Base-by-base conservation (phyloP, 805 yeast species). In the Wickerhamiella australiensis region DNA sequence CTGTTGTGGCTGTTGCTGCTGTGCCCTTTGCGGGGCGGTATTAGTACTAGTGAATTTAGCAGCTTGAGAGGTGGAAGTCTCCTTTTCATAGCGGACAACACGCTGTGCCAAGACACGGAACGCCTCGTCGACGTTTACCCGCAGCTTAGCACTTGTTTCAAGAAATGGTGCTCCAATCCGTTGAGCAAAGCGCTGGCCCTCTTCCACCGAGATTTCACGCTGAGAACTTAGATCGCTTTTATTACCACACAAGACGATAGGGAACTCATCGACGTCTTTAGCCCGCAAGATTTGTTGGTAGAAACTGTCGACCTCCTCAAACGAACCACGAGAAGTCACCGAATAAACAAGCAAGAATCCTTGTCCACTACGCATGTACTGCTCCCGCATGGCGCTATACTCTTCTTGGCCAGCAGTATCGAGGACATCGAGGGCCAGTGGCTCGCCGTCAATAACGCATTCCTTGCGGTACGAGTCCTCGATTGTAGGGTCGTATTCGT, bases 321-420 rank as follows among this genome's bases (percentile, higher is more conserved):
- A 83, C 8, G 94, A 79, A 57, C 80, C 78, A 53, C 84, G 73
- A 53, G 87, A 83, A 48, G 86, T 85, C 54, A 88, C 83, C 20
- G 88, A 77, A 63, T 87, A 88, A 12, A 88, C 96, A 48, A 88
- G 70, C 50, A 88, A 68, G 60, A 88, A 88, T 13, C 96, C 97
- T 66, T 87, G 95, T 42, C 97, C 96, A 1, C 95, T 84, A 54
- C 94, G 77, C 94, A 88, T 88, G 66, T 88, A 88, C 65, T 87
- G 92, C 64, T 90, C 97, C 59, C 88, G 71, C 87, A 82, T 81
- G 21, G 96, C 95, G 50, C 86, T 78, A 65, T 88, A 88, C 67
- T 88, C 96, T 66, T 90, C 97, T 72, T 88, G 96, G 38, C 98
- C 98, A 2, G 98, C 98, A 15, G 98, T 92, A 67, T 92, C 98